A percentile compares a stretch with the other conserved stretches of the same genome.
Evolutionary conservation across 1,139 yeast species (phyloP).

Genomic region (Arxiozyma heterogenica): DNA sequence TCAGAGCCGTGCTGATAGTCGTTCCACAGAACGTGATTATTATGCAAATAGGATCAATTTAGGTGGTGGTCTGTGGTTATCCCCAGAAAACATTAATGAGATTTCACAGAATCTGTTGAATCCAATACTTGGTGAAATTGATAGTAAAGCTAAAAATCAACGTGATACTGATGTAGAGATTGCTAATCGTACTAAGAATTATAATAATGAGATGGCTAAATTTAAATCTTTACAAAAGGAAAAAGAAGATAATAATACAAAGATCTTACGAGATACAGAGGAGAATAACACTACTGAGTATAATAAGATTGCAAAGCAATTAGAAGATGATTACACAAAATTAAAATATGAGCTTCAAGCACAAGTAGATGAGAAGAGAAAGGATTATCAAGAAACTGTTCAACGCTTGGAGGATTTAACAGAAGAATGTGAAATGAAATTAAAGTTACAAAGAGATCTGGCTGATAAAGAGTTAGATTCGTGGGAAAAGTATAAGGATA

Average conservation of each 20-base stretch:
- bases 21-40: slow-evolving; percentile 7
- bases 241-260: slow-evolving; percentile 21
- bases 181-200: slow-evolving; percentile 20
- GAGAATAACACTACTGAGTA: slow-evolving; percentile 28
- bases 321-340: slow-evolving; percentile 26
- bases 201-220: slow-evolving; percentile 5
- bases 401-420: slow-evolving; percentile 21
- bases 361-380: slow-evolving; percentile 25
- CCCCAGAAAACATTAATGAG: slow-evolving; percentile 64
- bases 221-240: slow-evolving; percentile 15
- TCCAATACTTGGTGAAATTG: slow-evolving; percentile 77
- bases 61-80: slow-evolving; percentile 83
- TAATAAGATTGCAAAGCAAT: slow-evolving; percentile 17
- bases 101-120: slow-evolving; percentile 76
- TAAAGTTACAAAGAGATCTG: slow-evolving; percentile 14
- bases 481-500: slow-evolving; percentile 31
- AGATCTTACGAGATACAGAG: slow-evolving; percentile 17
- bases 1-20: slow-evolving; percentile 37
- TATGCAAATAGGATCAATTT: slow-evolving; percentile 41
- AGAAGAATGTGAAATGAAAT: slow-evolving; percentile 20
- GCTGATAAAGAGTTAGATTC: slow-evolving; percentile 25
- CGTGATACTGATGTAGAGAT: slow-evolving; percentile 57
- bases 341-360: slow-evolving; percentile 24
- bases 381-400: slow-evolving; percentile 25
- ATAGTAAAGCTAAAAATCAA: slow-evolving; percentile 61